Conservation (phyloP, 306 rosid genomes). For the Mimosa pudica region DNA sequence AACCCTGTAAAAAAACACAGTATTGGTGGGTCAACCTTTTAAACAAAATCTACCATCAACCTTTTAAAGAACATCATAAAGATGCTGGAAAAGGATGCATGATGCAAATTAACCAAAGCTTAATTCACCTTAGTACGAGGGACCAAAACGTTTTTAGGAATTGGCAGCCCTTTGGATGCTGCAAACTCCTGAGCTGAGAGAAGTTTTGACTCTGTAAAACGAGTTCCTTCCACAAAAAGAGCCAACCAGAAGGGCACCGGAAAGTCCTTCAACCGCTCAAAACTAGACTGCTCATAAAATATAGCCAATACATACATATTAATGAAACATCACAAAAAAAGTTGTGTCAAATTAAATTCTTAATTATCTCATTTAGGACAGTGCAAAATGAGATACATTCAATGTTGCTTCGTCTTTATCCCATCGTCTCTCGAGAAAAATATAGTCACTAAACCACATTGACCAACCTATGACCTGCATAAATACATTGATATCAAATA, state of each 20-base stretch:
- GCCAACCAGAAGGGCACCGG: slow-evolving; percentile 88
- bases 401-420: slow-evolving; percentile 62
- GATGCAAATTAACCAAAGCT: neutral
- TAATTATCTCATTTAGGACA: neutral
- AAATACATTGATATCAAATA: neutral
- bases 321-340: neutral
- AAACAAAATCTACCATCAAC: neutral
- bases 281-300: slow-evolving; percentile 61
- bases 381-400: slow-evolving; percentile 48
- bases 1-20: slow-evolving; percentile 55
- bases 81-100: too few species aligned
- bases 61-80: neutral
- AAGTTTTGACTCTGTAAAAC: slow-evolving; percentile 74
- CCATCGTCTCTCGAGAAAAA: slow-evolving; percentile 87
- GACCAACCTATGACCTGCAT: slow-evolving; percentile 94
- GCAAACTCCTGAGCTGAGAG: slow-evolving; percentile 78
- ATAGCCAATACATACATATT: neutral
- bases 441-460: slow-evolving; percentile 88
- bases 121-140: slow-evolving; percentile 83
- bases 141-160: slow-evolving; percentile 79
- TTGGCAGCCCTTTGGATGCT: slow-evolving; percentile 74
- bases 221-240: slow-evolving; percentile 92
- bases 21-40: neutral
- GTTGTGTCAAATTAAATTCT: neutral
- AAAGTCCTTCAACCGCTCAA: slow-evolving; percentile 54